Evolutionary conservation across 2,329 filamentous ascomycete genomes (phyloP).

Genomic region (Sphaerostilbella broomeana): DNA sequence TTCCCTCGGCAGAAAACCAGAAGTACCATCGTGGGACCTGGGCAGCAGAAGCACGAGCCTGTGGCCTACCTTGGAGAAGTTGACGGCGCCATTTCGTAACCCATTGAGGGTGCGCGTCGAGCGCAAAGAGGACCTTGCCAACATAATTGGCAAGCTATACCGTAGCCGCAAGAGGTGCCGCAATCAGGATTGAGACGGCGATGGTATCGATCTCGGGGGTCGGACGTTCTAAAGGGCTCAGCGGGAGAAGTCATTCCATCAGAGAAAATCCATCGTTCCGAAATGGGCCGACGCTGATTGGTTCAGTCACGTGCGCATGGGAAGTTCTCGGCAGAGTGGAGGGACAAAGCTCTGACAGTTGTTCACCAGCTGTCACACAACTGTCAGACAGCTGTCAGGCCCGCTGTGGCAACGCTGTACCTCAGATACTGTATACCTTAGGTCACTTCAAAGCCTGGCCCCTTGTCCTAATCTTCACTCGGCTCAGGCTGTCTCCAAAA

Average conservation of each 20-base stretch:
- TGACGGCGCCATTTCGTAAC: constrained; percentile 65
- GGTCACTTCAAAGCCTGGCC: too few species aligned
- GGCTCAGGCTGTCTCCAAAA: too few species aligned
- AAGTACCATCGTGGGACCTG: constrained; percentile 13
- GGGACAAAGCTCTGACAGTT: neutral
- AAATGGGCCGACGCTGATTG: constrained; percentile 40
- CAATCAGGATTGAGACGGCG: constrained; percentile 30
- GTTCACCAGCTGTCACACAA: neutral
- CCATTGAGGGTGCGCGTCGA: constrained; percentile 78
- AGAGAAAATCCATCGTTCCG: constrained; percentile 39
- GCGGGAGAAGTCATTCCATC: constrained; percentile 30
- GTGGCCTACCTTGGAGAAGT: constrained; percentile 65
- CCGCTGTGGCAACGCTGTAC: neutral
- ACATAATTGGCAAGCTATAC: constrained; percentile 61
- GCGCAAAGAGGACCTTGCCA: constrained; percentile 87
- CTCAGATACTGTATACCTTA: too few species aligned
- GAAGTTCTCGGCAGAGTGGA: constrained; percentile 10
- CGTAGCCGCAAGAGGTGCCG: constrained; percentile 31
- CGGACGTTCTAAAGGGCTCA: constrained; percentile 34
- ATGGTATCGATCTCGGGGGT: constrained; percentile 33
- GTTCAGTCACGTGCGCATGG: constrained; percentile 29
- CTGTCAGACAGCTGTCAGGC: constrained; percentile 4
- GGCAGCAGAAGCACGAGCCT: constrained; percentile 25
- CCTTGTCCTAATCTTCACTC: too few species aligned
- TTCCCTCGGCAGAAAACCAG: constrained; percentile 29